Evolutionary conservation across 306 rosid species (phyloP).

Genomic region (Alnus rubra): DNA sequence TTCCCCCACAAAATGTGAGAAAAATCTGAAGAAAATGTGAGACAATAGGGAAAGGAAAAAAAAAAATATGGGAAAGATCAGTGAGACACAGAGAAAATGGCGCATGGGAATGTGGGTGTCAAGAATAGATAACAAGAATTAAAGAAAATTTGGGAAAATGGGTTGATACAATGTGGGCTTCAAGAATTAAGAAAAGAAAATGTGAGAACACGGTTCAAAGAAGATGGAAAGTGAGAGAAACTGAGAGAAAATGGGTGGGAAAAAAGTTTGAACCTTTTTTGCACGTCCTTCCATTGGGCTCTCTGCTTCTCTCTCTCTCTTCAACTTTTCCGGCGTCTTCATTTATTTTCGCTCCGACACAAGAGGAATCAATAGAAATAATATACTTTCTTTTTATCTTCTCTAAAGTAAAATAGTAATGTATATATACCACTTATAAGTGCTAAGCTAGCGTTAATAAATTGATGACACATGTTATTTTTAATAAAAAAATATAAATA

Average conservation of each 20-base stretch:
- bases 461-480: too few relatives aligned
- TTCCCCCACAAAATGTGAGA: neutral
- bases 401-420: too few relatives aligned
- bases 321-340: too few relatives aligned
- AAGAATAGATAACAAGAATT: too few relatives aligned
- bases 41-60: neutral
- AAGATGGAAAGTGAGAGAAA: neutral
- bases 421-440: too few relatives aligned
- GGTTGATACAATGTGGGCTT: neutral
- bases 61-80: neutral
- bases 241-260: neutral
- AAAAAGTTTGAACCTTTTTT: neutral
- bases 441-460: too few relatives aligned
- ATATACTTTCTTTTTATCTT: too few relatives aligned
- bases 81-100: neutral
- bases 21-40: neutral
- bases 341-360: too few relatives aligned
- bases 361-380: too few relatives aligned
- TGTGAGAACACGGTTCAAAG: too few relatives aligned
- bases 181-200: neutral
- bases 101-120: too few relatives aligned
- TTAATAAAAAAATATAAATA: too few relatives aligned
- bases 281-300: neutral
- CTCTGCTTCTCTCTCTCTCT: neutral
- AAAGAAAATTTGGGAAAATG: neutral